Evolutionary conservation across 1,284 basidiomycete genomes (phyloP), one percentile per base, ranked within the genome.

Genomic region (Leccinum variabile): DNA sequence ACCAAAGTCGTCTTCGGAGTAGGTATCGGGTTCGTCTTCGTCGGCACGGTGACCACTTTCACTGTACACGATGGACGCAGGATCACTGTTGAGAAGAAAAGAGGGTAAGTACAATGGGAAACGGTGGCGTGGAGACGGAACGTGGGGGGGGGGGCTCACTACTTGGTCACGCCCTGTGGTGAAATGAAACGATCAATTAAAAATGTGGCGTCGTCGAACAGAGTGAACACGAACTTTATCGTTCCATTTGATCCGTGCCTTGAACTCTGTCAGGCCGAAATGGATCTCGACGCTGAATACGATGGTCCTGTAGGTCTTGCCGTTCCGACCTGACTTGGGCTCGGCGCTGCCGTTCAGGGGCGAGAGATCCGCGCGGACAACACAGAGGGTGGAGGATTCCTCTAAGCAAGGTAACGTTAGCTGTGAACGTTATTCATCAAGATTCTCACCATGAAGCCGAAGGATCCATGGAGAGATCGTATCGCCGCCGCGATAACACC

Each of bases 271-370:
- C 65, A 91, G 71, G 46, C 89, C 90, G 64, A 91, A 91, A 70
- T 91, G 88, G 61, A 92, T 91, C 71, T 91, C 90, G 39, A 91
- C 86, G 39, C 86, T 88, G 73, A 91, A 91, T 18, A 91, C 85
- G 63, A 91, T 90, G 22, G 88, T 90, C 88, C 88, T 91, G 67
- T 90, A 91, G 13, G 80, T 85, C 76, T 85, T 88, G 56, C 87
- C 86, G 55, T 81, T 82, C 66, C 75, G 82, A 1, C 88, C 85
- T 5, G 76, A 72, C 71, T 90, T 90, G 1, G 89, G 76, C 66
- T 86, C 82, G 1, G 89, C 89, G 66, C 86, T 90, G 33, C 85
- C 82, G 49, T 82, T 85, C 55, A 91, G 76, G 9, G 86, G 85
- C 0, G 88, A 91, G 62, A 91, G 70, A 69, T 91, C 89, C 13